Evolutionary conservation across 495 filamentous ascomycete genomes (phyloP).

Genomic region (Lasiosphaeria miniovina): DNA sequence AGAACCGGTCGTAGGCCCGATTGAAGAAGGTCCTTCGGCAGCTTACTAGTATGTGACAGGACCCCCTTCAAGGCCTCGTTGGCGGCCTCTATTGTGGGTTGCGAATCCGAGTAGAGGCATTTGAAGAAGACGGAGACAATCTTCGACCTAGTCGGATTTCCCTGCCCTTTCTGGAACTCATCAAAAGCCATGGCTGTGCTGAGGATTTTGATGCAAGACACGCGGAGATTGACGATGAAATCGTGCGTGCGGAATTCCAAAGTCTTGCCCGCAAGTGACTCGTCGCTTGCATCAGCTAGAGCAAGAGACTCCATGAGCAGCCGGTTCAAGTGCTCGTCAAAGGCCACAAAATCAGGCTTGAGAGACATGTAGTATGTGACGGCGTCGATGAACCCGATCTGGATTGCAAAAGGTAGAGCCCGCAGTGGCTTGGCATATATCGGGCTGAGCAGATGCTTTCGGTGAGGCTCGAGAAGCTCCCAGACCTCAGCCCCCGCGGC

Average conservation of each 20-base stretch:
- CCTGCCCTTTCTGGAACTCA: conserved; percentile 68
- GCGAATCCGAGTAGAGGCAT: conserved; percentile 85
- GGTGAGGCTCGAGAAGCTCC: conserved; percentile 81
- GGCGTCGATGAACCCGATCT: conserved; percentile 97
- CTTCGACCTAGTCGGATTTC: conserved; percentile 71
- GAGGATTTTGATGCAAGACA: conserved; percentile 88
- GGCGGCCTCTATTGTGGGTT: conserved; percentile 89
- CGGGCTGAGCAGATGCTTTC: conserved; percentile 76
- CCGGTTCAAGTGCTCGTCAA: conserved; percentile 86
- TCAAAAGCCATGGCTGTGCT: conserved; percentile 89
- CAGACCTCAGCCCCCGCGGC: conserved; percentile 73
- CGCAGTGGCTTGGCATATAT: conserved; percentile 94
- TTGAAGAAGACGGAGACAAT: conserved; percentile 98
- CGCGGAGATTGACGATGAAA: conserved; percentile 84
- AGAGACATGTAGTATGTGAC: conserved; percentile 89
- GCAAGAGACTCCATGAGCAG: conserved; percentile 89
- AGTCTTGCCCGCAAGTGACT: conserved; percentile 77
- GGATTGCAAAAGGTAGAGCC: conserved; percentile 83
- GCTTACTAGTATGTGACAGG: conserved; percentile 79
- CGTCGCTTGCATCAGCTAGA: conserved; percentile 89
- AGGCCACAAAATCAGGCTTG: conserved; percentile 78
- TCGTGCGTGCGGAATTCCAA: conserved; percentile 88
- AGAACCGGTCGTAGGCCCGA: conserved; percentile 91
- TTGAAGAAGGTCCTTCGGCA: conserved; percentile 93
- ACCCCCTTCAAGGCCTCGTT: conserved; percentile 84